Evolutionary conservation across 805 yeast genomes (phyloP), one percentile per base, ranked within the genome.

Genomic region (Cyberlindnera meyerae): DNA sequence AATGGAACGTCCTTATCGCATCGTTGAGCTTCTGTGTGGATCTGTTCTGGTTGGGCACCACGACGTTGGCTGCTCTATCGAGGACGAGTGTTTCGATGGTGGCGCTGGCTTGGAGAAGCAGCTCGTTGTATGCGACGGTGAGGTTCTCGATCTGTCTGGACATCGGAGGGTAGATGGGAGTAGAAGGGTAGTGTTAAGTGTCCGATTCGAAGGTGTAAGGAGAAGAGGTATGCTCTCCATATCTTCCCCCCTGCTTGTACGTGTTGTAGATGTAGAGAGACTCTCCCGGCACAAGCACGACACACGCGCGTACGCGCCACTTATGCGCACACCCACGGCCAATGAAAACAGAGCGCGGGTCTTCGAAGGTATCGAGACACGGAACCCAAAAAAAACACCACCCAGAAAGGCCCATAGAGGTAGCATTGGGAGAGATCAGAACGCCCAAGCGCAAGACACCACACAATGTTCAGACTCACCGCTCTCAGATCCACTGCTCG

Each of bases 401-500:
- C 22, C 22, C 22, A 20, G 9, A 20, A 20, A 7, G 9, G 9
- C 22, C 9, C 9, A 9, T 20, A 20, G 9, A n/a, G 22, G 22
- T 20, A 20, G 22, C 22, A 7, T 20, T n/a, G n/a, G n/a, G n/a
- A n/a, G n/a, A n/a, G n/a, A n/a, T n/a, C n/a, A n/a, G n/a, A n/a
- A n/a, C n/a, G n/a, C n/a, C n/a, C n/a, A n/a, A n/a, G n/a, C n/a
- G n/a, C n/a, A n/a, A n/a, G n/a, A n/a, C n/a, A 21, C 20, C 14
- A 11, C 34, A 40, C 29, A 32, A 54, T 54, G 59, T 54, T 54
- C 52, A 54, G 59, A 54, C 36, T 45, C 40, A 41, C 33, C 45
- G 43, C 55, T 38, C 37, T 53, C 31, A 53, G 51, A 48, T 39
- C 51, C 26, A 43, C 36, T 30, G 47, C 59, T 33, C 61, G 61